These are phyloP conservation scores for Sanguinoderma infundibulare DNA, from an alignment of 1,284 basidiomycete genomes.

Conservation along the genomic window DNA sequence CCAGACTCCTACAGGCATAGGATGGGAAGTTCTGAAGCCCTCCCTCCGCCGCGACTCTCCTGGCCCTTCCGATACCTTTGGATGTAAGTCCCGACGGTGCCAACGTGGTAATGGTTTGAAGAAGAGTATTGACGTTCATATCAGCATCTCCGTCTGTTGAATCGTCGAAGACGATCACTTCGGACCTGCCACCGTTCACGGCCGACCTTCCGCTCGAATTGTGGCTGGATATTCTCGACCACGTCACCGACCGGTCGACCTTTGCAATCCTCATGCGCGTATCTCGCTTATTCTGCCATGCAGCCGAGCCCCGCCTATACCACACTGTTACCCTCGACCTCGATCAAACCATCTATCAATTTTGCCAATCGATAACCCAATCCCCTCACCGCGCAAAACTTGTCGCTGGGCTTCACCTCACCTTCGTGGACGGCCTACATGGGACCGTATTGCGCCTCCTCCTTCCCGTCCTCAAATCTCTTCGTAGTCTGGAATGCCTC, in stretches of 20 bases:
- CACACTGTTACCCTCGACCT: not conserved
- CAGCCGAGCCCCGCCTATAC: constrained; percentile 3
- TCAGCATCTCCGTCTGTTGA: too few relatives aligned
- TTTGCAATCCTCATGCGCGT: not conserved
- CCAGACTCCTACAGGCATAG: not conserved
- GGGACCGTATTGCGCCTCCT: not conserved
- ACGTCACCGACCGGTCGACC: not conserved
- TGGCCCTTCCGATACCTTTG: not conserved
- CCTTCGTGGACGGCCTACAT: not conserved
- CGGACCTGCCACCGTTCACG: not conserved
- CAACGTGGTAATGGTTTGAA: too few relatives aligned
- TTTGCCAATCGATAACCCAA: not conserved
- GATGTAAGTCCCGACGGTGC: not conserved
- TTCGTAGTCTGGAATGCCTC: not conserved
- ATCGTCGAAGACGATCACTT: too few relatives aligned
- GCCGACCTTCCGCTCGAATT: constrained; percentile 7
- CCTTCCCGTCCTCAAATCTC: not conserved
- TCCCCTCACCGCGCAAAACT: not conserved
- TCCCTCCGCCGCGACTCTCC: not conserved
- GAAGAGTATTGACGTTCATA: too few relatives aligned
- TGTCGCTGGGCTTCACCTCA: not conserved
- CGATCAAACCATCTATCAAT: not conserved
- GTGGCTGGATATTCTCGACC: constrained; percentile 1
- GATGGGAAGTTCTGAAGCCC: not conserved
- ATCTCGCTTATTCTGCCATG: not conserved